Evolutionary conservation across 2,329 filamentous ascomycete species (phyloP).

Genomic region (Anthostomella pinea): DNA sequence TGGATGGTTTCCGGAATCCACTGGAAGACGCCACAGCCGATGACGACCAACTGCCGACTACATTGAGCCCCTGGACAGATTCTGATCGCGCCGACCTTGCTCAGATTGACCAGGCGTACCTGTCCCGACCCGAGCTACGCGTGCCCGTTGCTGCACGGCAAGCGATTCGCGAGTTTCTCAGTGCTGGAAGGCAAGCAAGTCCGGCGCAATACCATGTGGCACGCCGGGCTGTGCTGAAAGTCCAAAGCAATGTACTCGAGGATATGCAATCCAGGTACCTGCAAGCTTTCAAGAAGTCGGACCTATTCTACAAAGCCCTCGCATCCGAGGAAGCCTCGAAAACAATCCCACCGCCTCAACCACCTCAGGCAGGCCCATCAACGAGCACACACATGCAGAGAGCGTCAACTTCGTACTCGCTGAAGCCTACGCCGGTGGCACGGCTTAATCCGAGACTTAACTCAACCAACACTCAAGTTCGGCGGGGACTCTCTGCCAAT

Average conservation of each 20-base stretch:
- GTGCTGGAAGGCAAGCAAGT: conserved; percentile 72
- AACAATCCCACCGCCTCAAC: conserved; percentile 25
- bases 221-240: conserved; percentile 73
- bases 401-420: conserved; percentile 38
- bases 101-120: conserved; percentile 87
- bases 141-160: conserved; percentile 67
- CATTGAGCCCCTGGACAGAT: conserved; percentile 69
- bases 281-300: conserved; percentile 83
- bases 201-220: conserved; percentile 80
- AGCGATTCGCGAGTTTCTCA: conserved; percentile 73
- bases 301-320: conserved; percentile 93
- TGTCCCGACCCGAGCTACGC: conserved; percentile 77
- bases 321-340: conserved; percentile 75
- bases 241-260: conserved; percentile 80
- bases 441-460: conserved; percentile 40
- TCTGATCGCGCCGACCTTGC: conserved; percentile 84
- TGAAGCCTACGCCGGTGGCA: conserved; percentile 44
- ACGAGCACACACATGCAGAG: conserved; percentile 26
- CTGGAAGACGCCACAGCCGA: conserved; percentile 80
- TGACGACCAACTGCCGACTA: conserved; percentile 59
- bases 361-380: conserved; percentile 23
- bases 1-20: conserved; percentile 92
- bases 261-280: conserved; percentile 81
- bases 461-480: conserved; percentile 27
- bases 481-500: conserved; percentile 45